Evolutionary conservation across 1,284 basidiomycete species (phyloP), one percentile per base, ranked within the genome.

Genomic region (Tetrapyrgos nigripes): DNA sequence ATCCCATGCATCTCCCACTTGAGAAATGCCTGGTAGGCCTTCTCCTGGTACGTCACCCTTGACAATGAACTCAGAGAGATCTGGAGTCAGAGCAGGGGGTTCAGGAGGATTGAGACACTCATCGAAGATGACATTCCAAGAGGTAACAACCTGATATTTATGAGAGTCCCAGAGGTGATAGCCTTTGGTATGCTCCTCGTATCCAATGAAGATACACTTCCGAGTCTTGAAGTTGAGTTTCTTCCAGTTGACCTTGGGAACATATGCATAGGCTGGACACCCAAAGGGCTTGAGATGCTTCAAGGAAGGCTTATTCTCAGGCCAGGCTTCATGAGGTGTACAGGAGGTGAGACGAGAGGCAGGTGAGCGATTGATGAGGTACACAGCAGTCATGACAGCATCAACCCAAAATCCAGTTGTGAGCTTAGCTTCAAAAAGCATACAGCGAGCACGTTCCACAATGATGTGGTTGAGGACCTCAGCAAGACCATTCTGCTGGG

Each of bases 381-480:
- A 65, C 10, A 52, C 62, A 1, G 64, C 61, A 31, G 58, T 61
- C 9, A 24, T 21, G 57, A 68, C 63, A 2, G 65, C 66, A 23
- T 68, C 56, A 10, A 54, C 54, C 71, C 72, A 75, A 50, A 68
- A 70, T 0, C 47, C 60, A n/a, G 62, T 64, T 0, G 66, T 60
- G 0, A 74, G 60, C 23, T 60, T 57, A 0, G 65, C 64, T 0
- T 70, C 68, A 19, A 64, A 48, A 0, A 73, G 63, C 62, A 75
- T 70, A 0, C 67, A 45, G 3, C 60, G 63, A 1, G 66, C 65
- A 8, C 59, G 49, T 3, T 61, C 62, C 2, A 63, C 63, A 0
- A 76, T 40, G 0, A 64, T 76, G 49, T 70, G 71, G 50, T 75
- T 76, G 50, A 72, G 67, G 0, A 57, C 50, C 55, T 72, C 69